These are phyloP conservation scores for Nasturtium officinale DNA, from an alignment of 345 rosid genomes.

Conservation along the genomic window DNA sequence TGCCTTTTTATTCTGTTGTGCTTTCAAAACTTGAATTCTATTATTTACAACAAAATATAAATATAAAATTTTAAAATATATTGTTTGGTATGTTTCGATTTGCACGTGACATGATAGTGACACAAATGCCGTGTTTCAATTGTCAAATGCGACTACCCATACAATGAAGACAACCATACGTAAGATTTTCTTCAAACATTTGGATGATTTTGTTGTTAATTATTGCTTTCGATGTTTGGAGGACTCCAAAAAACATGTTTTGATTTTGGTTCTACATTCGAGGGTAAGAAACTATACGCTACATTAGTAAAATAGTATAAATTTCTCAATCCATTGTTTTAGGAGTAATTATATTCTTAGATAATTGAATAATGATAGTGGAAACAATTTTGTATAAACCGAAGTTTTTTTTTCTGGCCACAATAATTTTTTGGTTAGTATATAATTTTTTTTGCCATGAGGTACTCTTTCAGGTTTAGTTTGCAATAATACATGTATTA, in stretches of 20 bases:
- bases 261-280: not conserved
- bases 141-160: constrained; percentile 45
- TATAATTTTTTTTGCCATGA: not conserved
- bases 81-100: constrained; percentile 30
- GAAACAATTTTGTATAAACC: not conserved
- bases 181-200: not conserved
- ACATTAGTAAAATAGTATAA: not conserved
- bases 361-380: not conserved
- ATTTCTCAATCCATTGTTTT: not conserved
- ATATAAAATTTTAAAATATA: not conserved
- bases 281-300: not conserved
- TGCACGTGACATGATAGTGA: constrained; percentile 46
- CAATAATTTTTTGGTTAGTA: not conserved
- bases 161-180: constrained; percentile 31
- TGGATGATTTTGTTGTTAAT: constrained; percentile 7
- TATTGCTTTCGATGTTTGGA: not conserved
- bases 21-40: constrained; percentile 19
- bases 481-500: not conserved
- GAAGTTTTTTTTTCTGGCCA: not conserved
- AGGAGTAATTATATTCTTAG: not conserved
- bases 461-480: not conserved
- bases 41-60: not conserved
- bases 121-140: constrained; percentile 39
- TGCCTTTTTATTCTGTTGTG: constrained; percentile 40
- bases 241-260: not conserved